Base-by-base conservation (phyloP, 176 grass and related monocot species). In the Saccharum spontaneum region DNA sequence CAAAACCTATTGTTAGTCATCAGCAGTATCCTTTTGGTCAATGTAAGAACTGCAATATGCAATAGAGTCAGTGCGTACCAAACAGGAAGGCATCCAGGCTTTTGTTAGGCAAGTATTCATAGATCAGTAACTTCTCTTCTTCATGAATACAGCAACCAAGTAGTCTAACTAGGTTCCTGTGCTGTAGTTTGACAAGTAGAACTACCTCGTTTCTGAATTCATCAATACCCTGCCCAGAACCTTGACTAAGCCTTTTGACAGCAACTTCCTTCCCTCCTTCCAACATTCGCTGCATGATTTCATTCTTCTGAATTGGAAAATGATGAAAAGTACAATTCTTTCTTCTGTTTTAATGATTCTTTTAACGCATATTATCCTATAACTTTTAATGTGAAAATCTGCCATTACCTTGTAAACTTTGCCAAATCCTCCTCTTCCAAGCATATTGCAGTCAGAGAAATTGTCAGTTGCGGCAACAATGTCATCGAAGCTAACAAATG, bases 81-180 rank as follows among this genome's bases (percentile, higher is more conserved):
- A 79, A 88, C 16, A 88, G 52, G 64, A 79, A 79, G 55, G 31
- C 11, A 17, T 88, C 74, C 16, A 88, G 48, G 15, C 74, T 88
- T 83, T 72, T 88, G 80, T 88, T 88, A 2, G 80, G 80, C 39
- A 88, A 72, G 45, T 88, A 88, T 62, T 88, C 87, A 17, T 88
- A 84, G 18, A 88, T 60, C 73, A 91, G 37, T 52, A 91, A 76
- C 60, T 81, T 91, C 73, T 91, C 86, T 60, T 88, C 89, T 57
- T 57, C 81, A 66, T 77, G 77, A 82, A 78, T 85, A 62, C 86
- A 91, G 8, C 71, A 88, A 77, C 86, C 86, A 13, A 91, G 90
- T 38, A 82, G 79, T 54, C 49, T 75, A 26, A 89, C 82, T 6
- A 88, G 41, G 17, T 88, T 88, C 2, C 8, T 83, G 28, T 88